Conservation (phyloP, 345 rosid species). For the Aquilaria sinensis region DNA sequence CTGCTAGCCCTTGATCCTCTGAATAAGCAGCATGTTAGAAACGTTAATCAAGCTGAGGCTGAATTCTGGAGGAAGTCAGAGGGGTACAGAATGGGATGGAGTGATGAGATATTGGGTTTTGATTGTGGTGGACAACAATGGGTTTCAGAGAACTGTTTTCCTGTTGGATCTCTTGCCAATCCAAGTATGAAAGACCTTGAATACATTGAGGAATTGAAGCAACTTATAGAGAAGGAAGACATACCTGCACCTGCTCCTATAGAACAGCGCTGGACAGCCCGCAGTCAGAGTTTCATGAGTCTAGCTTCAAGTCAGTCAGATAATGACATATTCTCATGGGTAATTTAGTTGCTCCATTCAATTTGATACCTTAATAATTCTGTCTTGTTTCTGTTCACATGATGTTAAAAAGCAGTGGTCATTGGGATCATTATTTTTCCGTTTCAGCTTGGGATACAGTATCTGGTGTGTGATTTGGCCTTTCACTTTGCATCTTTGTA, state of each 20-base stretch:
- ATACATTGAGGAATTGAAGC: conserved; percentile 73
- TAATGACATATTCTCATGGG: conserved; percentile 91
- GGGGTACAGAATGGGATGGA: conserved; percentile 95
- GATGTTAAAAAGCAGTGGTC: not conserved
- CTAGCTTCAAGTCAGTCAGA: conserved; percentile 74
- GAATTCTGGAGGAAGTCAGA: conserved; percentile 96
- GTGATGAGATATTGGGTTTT: conserved; percentile 94
- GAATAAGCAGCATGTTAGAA: conserved; percentile 64
- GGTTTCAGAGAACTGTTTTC: conserved; percentile 97
- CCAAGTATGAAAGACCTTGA: conserved; percentile 94
- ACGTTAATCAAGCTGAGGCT: conserved; percentile 86
- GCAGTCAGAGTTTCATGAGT: conserved; percentile 84
- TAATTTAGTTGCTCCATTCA: conserved; percentile 22
- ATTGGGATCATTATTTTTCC: not conserved
- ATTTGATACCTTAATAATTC: not conserved
- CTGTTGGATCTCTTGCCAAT: conserved; percentile 81
- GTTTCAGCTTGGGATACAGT: not conserved
- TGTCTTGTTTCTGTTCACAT: not conserved
- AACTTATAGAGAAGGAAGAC: conserved; percentile 72
- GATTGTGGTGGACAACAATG: conserved; percentile 99
- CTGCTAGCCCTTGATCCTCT: conserved; percentile 93
- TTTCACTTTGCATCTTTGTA: not conserved
- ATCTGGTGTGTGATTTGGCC: not conserved
- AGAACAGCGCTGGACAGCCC: conserved; percentile 94
- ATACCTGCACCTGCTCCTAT: conserved; percentile 88